These are phyloP conservation scores for Hypoxylon fragiforme DNA, from an alignment of 495 filamentous ascomycete genomes.

Conservation along the genomic window DNA sequence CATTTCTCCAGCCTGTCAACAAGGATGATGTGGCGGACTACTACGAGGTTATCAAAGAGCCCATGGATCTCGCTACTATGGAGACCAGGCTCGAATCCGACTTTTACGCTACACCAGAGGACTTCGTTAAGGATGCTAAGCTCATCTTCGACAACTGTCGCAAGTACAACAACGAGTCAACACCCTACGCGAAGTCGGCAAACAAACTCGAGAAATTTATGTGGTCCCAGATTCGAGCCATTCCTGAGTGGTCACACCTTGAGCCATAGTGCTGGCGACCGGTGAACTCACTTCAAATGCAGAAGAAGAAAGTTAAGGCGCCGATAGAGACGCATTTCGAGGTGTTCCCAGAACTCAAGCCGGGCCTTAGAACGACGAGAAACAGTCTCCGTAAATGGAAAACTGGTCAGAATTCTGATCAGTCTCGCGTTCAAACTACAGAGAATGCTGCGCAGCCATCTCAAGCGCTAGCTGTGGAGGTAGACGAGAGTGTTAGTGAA, in stretches of 20 bases:
- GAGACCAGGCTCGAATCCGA: slow-evolving; percentile 94
- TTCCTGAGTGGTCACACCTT: slow-evolving; percentile 91
- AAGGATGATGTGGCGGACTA: slow-evolving; percentile 95
- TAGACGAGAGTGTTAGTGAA: background rate
- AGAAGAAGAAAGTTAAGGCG: background rate
- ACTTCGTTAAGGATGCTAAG: slow-evolving; percentile 88
- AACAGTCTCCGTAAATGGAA: background rate
- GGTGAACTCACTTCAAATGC: background rate
- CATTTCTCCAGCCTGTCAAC: slow-evolving; percentile 92
- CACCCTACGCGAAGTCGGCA: slow-evolving; percentile 91
- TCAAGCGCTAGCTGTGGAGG: background rate
- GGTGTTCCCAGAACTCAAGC: background rate
- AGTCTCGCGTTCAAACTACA: background rate
- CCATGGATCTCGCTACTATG: slow-evolving; percentile 97
- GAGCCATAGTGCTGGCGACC: slow-evolving; percentile 43
- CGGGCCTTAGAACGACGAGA: background rate
- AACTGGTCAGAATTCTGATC: background rate
- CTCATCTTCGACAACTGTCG: slow-evolving; percentile 95
- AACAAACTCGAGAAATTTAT: slow-evolving; percentile 96
- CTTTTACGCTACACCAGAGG: slow-evolving; percentile 85
- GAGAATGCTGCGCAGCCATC: too few relatives aligned
- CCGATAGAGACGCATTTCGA: background rate
- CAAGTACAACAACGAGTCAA: slow-evolving; percentile 93
- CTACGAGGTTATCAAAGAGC: slow-evolving; percentile 97
- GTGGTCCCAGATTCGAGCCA: slow-evolving; percentile 88